Conservation (phyloP, 345 rosid species). For the Schrenkiella parvula region DNA sequence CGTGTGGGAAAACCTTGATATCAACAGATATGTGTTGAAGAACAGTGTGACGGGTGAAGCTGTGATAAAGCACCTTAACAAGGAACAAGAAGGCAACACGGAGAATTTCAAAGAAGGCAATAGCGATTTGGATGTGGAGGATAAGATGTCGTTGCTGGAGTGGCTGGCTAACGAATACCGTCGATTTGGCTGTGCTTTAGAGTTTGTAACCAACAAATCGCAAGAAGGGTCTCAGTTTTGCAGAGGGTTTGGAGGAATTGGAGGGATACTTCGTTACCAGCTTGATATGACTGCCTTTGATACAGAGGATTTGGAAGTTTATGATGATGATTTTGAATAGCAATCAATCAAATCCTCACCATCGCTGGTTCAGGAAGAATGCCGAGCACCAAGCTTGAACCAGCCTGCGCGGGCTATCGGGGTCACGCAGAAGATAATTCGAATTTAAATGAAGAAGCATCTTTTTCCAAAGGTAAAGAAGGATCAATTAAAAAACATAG, state of each 20-base stretch:
- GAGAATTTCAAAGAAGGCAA: neutral
- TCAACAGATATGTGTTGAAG: slow-evolving; percentile 7
- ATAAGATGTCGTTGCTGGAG: neutral
- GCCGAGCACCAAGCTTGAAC: slow-evolving; percentile 11
- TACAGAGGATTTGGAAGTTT: slow-evolving; percentile 5
- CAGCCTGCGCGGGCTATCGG: slow-evolving; percentile 26
- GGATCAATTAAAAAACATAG: neutral
- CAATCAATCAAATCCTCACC: slow-evolving; percentile 20
- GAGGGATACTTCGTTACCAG: slow-evolving; percentile 13
- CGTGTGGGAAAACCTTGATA: neutral
- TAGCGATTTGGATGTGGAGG: slow-evolving; percentile 5
- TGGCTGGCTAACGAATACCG: slow-evolving; percentile 8
- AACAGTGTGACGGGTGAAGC: neutral
- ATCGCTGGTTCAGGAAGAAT: slow-evolving; percentile 17
- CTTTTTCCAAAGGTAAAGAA: neutral
- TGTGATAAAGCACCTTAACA: neutral
- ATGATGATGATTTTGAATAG: slow-evolving; percentile 25
- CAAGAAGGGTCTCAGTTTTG: slow-evolving; percentile 15
- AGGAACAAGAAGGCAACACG: slow-evolving; percentile 4
- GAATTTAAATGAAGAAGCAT: neutral
- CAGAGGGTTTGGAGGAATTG: slow-evolving; percentile 1
- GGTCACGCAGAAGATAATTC: neutral
- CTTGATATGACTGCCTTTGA: slow-evolving; percentile 18
- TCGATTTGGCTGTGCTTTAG: neutral
- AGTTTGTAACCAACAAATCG: slow-evolving; percentile 4